phyloP scores from a whole-genome alignment of 257 asterid species.

The Handroanthus guayacan region DNA sequence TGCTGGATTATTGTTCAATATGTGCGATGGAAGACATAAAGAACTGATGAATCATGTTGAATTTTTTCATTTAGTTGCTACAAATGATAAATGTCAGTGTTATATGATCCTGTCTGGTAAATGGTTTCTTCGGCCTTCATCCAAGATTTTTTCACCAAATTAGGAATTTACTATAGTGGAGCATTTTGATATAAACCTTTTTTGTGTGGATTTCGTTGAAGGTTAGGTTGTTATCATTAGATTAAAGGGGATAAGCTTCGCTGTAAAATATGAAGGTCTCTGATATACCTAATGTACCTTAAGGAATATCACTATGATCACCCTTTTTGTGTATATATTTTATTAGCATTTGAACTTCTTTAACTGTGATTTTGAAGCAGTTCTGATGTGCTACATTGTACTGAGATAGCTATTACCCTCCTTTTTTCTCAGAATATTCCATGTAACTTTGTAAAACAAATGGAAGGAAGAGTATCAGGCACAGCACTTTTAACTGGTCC shows the following conservation, averaged over 20 bases:
- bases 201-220: not conserved
- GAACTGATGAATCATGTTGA: not conserved
- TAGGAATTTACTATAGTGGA: not conserved
- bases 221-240: not conserved
- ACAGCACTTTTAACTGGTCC: slow-evolving; percentile 60
- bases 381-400: not conserved
- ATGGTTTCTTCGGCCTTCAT: not conserved
- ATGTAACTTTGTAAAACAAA: slow-evolving; percentile 52
- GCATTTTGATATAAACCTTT: not conserved
- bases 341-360: slow-evolving; percentile 26
- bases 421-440: slow-evolving; percentile 70
- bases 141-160: not conserved
- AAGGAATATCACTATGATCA: not conserved
- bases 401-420: slow-evolving; percentile 13
- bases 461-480: slow-evolving; percentile 55
- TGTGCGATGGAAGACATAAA: slow-evolving; percentile 8
- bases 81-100: not conserved
- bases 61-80: not conserved
- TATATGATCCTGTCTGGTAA: not conserved
- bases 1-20: slow-evolving; percentile 2
- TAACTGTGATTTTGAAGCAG: slow-evolving; percentile 10
- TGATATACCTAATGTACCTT: not conserved
- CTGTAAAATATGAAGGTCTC: not conserved
- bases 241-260: not conserved
- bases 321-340: slow-evolving; percentile 7